Percentiles rank a stretch among this genome's conserved stretches.
Conservation (phyloP, 2,329 filamentous ascomycete species). For the Cladosporium sp. region DNA sequence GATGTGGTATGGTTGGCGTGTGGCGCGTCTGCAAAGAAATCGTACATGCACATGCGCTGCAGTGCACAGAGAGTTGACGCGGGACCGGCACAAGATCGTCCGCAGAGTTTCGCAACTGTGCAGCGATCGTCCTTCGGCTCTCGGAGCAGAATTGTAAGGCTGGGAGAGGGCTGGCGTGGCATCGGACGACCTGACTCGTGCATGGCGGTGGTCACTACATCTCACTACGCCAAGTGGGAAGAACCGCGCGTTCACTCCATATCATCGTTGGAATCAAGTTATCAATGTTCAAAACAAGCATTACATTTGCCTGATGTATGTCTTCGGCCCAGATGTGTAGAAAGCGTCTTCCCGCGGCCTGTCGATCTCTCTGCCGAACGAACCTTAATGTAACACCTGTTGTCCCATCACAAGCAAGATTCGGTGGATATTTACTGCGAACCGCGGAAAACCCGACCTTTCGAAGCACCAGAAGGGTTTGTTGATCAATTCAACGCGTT, state of each 20-base stretch:
- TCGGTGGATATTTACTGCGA: not conserved
- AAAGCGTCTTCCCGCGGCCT: too few relatives aligned
- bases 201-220: not conserved
- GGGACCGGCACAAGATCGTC: not conserved
- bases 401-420: not conserved
- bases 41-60: not conserved
- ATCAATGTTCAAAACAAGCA: not conserved
- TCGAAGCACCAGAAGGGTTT: too few relatives aligned
- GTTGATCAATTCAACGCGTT: not conserved
- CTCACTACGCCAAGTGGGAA: not conserved
- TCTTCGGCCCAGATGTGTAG: not conserved
- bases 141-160: not conserved
- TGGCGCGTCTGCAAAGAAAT: not conserved
- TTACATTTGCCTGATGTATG: not conserved
- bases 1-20: not conserved
- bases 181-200: not conserved
- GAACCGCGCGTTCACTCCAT: too few relatives aligned
- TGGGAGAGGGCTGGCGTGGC: not conserved
- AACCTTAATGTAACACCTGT: not conserved
- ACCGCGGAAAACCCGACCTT: not conserved
- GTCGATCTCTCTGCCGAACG: not conserved
- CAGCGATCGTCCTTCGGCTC: not conserved
- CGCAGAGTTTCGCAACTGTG: not conserved
- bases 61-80: not conserved
- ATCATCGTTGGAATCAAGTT: too few relatives aligned